Evolutionary conservation across 192 early-diverging fungal species (phyloP).

Genomic region (Gigaspora rosea): DNA sequence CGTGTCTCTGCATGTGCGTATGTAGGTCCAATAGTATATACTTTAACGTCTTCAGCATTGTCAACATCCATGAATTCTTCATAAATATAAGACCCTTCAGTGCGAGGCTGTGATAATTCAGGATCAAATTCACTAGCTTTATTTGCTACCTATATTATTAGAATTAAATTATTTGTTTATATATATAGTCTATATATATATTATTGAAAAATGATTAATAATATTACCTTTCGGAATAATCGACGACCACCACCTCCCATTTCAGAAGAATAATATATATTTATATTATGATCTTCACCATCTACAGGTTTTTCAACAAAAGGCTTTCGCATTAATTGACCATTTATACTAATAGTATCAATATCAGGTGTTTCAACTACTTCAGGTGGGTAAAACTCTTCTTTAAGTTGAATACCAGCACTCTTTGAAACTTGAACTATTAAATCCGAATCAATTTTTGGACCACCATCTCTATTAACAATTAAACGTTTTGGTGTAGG

Average conservation of each 20-base stretch:
- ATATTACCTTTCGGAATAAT: conserved; percentile 73
- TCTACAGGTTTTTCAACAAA: conserved; percentile 98
- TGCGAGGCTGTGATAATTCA: conserved; percentile 64
- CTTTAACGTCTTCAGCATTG: conserved; percentile 96
- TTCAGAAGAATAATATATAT: conserved; percentile 85
- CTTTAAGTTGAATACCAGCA: conserved; percentile 48
- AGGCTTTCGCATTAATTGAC: conserved; percentile 77
- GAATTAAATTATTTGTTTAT: background rate
- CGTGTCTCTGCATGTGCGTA: conserved; percentile 95
- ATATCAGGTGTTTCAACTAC: conserved; percentile 50
- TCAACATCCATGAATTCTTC: conserved; percentile 94
- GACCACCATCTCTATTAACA: conserved; percentile 71
- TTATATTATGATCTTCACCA: conserved; percentile 96
- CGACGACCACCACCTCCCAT: conserved; percentile 82
- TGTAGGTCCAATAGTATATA: conserved; percentile 90
- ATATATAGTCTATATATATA: background rate
- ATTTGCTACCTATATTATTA: conserved; percentile 73
- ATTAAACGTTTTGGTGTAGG: conserved; percentile 79
- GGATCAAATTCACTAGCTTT: conserved; percentile 90
- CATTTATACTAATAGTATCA: conserved; percentile 73
- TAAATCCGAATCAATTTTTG: conserved; percentile 55
- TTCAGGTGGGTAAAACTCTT: conserved; percentile 6
- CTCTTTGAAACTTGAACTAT: conserved; percentile 53
- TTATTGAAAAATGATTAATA: background rate
- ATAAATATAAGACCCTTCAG: conserved; percentile 86